Percentiles rank a stretch among this genome's conserved stretches.
These are phyloP conservation scores for Prunus kanzakura DNA, from an alignment of 306 rosid genomes.

Conservation along the genomic window DNA sequence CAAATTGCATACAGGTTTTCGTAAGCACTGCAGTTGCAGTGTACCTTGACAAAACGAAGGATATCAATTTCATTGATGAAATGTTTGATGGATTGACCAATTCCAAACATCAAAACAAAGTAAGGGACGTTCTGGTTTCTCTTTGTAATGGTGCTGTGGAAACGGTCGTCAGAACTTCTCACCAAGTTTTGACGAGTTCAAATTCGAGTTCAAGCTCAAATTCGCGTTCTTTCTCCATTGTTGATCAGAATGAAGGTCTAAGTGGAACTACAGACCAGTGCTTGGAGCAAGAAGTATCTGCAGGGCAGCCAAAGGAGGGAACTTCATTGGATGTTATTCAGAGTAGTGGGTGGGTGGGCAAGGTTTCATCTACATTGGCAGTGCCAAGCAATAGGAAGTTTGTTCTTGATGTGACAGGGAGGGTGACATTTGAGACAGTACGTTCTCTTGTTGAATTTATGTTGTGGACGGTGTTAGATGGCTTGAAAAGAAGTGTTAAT, in stretches of 20 bases:
- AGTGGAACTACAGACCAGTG: conserved; percentile 17
- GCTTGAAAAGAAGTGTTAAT: conserved; percentile 51
- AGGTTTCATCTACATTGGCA: conserved; percentile 68
- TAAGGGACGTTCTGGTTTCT: conserved; percentile 62
- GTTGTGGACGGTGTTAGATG: conserved; percentile 57
- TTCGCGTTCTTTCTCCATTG: conserved; percentile 24
- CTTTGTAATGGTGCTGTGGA: conserved; percentile 85
- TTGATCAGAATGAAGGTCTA: conserved; percentile 27
- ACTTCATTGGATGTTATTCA: conserved; percentile 22
- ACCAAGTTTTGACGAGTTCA: conserved; percentile 57
- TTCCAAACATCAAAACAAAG: conserved; percentile 61
- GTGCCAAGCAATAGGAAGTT: conserved; percentile 73
- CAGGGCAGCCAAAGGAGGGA: conserved; percentile 29
- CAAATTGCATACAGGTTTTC: conserved; percentile 57
- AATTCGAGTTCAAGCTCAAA: conserved; percentile 19
- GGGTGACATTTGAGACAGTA: conserved; percentile 71
- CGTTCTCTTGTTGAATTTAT: conserved; percentile 65
- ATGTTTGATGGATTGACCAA: conserved; percentile 76
- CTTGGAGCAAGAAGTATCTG: conserved; percentile 34
- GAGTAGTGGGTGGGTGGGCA: conserved; percentile 55
- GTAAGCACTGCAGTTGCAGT: conserved; percentile 85
- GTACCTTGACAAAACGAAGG: conserved; percentile 82
- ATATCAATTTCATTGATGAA: conserved; percentile 65
- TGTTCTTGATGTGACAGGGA: conserved; percentile 78
- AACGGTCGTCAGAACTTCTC: conserved; percentile 76